Percentiles rank a stretch among this genome's conserved stretches.
Evolutionary conservation across 1,139 yeast species (phyloP).

Genomic region (Suhomyces bribrorum): DNA sequence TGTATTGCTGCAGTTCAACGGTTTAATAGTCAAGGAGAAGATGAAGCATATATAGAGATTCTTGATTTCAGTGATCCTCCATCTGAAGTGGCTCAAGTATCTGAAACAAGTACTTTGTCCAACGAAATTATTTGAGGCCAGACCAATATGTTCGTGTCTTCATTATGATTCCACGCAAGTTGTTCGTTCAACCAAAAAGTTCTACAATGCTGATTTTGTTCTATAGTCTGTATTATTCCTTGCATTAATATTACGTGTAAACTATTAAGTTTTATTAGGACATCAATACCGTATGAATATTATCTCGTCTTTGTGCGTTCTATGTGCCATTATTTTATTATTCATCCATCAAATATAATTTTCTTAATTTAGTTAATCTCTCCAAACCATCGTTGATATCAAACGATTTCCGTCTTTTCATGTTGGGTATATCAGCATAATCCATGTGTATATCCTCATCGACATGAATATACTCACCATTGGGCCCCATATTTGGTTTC

Average conservation of each 20-base stretch:
- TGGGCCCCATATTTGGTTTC: constrained; percentile 25
- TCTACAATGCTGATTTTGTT: background rate
- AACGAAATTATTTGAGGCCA: too few relatives aligned
- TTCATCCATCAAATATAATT: constrained; percentile 33
- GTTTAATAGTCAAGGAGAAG: constrained; percentile 44
- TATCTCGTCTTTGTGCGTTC: background rate
- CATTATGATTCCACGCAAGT: too few relatives aligned
- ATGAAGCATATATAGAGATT: constrained; percentile 72
- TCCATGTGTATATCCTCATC: constrained; percentile 21
- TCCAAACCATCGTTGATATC: constrained; percentile 39
- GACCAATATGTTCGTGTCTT: too few relatives aligned
- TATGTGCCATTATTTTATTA: constrained; percentile 2
- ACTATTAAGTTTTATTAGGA: background rate
- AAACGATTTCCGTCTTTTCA: constrained; percentile 26
- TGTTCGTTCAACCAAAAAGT: background rate
- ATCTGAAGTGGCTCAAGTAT: constrained; percentile 2
- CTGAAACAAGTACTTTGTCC: background rate
- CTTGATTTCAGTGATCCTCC: constrained; percentile 69
- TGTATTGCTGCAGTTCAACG: constrained; percentile 94
- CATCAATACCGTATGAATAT: too few relatives aligned
- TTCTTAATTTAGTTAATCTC: constrained; percentile 35
- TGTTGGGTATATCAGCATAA: constrained; percentile 6
- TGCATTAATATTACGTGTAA: constrained; percentile 3
- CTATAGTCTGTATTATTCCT: background rate
- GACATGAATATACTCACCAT: constrained; percentile 26